Base-by-base conservation (phyloP, 345 rosid species). In the Raphanus sativus region DNA sequence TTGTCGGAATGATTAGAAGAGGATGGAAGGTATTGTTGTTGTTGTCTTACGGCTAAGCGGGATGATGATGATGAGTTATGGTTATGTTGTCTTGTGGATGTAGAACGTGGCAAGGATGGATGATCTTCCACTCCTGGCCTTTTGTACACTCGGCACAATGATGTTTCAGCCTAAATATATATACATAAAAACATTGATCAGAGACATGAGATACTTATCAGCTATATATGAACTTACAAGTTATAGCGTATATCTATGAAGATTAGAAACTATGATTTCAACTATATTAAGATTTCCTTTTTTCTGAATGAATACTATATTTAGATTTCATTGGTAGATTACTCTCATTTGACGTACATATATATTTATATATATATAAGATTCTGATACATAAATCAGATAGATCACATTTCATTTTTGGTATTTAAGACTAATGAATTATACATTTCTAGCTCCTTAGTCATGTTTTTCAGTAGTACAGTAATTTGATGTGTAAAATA, bases 61-160 rank as follows among this genome's bases (percentile, higher is more conserved):
- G 83, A 70, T 42, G 75, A 62, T 77, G 87, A 70, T 66, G 79
- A 63, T 64, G 63, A 54, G 62, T 69, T 28, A 61, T 42, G 74
- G n/a, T 66, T 29, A 26, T 67, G 87, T 69, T 52, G 86, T 45
- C 80, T 78, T 21, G 91, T 84, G 1, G 90, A 83, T 59, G 85
- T 82, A 11, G 86, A 82, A 26, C 97, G 97, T 15, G 95, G 97
- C 13, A 92, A 84, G 0, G 97, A 89, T 6, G 93, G 92, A 72
- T 89, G 92, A 77, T 94, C 98, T 81, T 92, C 98, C 1, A 94
- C 95, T 75, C 98, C 98, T 26, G 97, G 84, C 73, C 98, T 85
- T 81, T 92, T 94, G 89, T 94, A 94, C 24, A 94, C 98, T 2
- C 98, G 92, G 71, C 98, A 94, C 38, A 94, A 87, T 0, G 98